Evolutionary conservation across 768 basidiomycete genomes (phyloP).

Genomic region (Daedaleopsis sinensis): DNA sequence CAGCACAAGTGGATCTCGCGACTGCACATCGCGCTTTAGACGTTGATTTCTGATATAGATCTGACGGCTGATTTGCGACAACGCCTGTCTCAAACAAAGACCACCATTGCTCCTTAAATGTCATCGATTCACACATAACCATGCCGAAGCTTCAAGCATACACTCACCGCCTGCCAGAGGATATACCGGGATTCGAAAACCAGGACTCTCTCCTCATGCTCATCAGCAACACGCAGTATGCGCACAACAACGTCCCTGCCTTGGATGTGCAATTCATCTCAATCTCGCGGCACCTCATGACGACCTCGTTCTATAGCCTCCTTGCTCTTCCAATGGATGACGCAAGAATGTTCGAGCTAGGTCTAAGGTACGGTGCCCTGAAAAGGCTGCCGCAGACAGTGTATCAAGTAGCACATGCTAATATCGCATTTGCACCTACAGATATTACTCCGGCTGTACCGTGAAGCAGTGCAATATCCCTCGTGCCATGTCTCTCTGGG

Average conservation of each 20-base stretch:
- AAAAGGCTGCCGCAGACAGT: too few relatives aligned
- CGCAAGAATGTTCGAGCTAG: slow-evolving; percentile 9
- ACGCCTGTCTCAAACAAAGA: too few relatives aligned
- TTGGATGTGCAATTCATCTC: not conserved
- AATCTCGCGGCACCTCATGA: not conserved
- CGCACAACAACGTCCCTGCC: not conserved
- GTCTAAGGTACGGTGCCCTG: slow-evolving; percentile 9
- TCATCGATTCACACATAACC: too few relatives aligned
- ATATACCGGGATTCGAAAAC: not conserved
- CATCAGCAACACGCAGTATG: not conserved
- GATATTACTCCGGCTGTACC: slow-evolving; percentile 2
- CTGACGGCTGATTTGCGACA: too few relatives aligned
- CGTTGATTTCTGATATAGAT: too few relatives aligned
- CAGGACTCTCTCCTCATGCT: not conserved
- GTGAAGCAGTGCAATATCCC: not conserved
- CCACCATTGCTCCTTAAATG: too few relatives aligned
- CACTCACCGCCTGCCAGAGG: not conserved
- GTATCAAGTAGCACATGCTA: not conserved
- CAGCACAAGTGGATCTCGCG: too few relatives aligned
- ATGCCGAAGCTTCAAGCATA: too few relatives aligned
- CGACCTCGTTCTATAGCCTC: not conserved
- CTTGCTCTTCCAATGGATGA: not conserved
- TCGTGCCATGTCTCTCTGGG: slow-evolving; percentile 7
- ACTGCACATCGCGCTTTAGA: too few relatives aligned
- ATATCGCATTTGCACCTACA: not conserved